Evolutionary conservation across 108 stramenopile genomes (phyloP).

Genomic region (Nannochloropsis granulata): DNA sequence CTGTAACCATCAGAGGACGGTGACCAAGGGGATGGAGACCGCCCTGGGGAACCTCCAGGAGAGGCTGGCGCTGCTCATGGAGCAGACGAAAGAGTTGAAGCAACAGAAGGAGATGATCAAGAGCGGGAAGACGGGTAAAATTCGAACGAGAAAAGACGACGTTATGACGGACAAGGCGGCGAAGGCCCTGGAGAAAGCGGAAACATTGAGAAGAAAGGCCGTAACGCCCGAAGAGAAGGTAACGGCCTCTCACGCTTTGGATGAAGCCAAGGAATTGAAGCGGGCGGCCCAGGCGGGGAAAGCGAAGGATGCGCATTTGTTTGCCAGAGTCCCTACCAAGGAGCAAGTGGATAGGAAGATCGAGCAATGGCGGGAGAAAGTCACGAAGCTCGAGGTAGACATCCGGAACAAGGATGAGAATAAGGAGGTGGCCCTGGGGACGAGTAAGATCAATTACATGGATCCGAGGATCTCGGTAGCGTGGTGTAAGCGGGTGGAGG

Average conservation of each 20-base stretch:
- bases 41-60: constrained; percentile 52
- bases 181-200: neutral
- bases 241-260: constrained; percentile 54
- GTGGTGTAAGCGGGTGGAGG: constrained; percentile 95
- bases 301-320: constrained; percentile 69
- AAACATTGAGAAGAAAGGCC: neutral
- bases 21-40: constrained; percentile 73
- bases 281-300: constrained; percentile 39
- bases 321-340: constrained; percentile 59
- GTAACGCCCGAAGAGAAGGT: constrained; percentile 25
- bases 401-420: constrained; percentile 96
- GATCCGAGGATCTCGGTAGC: constrained; percentile 97
- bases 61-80: constrained; percentile 56
- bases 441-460: constrained; percentile 92
- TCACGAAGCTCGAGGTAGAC: constrained; percentile 66
- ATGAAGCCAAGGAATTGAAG: constrained; percentile 34
- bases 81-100: constrained; percentile 67
- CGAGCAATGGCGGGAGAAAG: constrained; percentile 64
- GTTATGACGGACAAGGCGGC: neutral
- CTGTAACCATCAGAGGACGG: constrained; percentile 97
- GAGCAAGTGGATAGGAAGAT: constrained; percentile 68
- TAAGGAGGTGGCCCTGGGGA: constrained; percentile 71
- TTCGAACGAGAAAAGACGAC: neutral
- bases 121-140: neutral
- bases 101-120: constrained; percentile 61